Conservation (phyloP, 441 rosid species). For the Gossypium gossypioides region DNA sequence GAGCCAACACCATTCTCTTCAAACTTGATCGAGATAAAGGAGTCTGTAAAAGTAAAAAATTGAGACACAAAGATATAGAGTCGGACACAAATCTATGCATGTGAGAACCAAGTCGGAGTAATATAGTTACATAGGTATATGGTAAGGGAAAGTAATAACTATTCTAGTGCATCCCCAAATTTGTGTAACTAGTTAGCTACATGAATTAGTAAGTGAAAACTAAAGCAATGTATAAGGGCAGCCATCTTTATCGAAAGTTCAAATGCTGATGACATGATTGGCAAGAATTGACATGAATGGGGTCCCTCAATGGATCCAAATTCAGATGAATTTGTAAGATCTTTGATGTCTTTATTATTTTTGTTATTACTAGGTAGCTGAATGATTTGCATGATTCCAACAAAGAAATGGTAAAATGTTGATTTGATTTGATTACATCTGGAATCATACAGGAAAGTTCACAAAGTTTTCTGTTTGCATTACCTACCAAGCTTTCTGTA, state of each 20-base stretch:
- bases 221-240: not conserved
- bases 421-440: not conserved
- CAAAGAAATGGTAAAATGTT: not conserved
- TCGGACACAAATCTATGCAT: not conserved
- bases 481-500: constrained; percentile 1
- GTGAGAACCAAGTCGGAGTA: not conserved
- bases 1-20: constrained; percentile 72
- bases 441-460: not conserved
- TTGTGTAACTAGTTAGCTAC: not conserved
- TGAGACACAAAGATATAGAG: too few relatives aligned
- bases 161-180: not conserved
- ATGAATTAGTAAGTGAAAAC: not conserved
- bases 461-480: not conserved
- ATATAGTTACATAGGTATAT: too few relatives aligned
- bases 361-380: not conserved
- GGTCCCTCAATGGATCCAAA: constrained; percentile 13
- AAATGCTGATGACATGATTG: constrained; percentile 7
- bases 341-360: constrained; percentile 3
- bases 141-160: not conserved
- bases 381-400: constrained; percentile 13
- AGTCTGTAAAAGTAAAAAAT: constrained; percentile 35
- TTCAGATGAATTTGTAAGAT: constrained; percentile 11
- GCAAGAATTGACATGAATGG: constrained; percentile 12
- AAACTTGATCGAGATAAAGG: constrained; percentile 85
- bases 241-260: not conserved